phyloP scores from a whole-genome alignment of 1,284 basidiomycete genomes.

The Ganoderma sinense region DNA sequence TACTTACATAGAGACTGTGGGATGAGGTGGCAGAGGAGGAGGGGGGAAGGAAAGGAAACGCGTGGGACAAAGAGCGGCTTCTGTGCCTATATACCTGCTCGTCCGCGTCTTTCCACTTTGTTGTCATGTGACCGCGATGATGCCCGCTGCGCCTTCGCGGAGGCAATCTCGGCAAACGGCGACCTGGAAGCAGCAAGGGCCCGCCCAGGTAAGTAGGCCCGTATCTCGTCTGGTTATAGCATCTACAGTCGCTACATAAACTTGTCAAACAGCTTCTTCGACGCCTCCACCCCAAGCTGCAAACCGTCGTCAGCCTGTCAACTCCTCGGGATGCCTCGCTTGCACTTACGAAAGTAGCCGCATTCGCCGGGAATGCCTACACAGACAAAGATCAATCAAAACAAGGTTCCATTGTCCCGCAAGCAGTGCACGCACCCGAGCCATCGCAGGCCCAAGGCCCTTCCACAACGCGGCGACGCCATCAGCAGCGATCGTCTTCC shows the following conservation, averaged over 20 bases:
- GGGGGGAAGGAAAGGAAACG: constrained; percentile 11
- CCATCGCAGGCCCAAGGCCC: constrained; percentile 98
- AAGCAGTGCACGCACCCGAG: constrained; percentile 63
- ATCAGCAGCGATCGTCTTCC: constrained; percentile 93
- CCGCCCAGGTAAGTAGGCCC: background rate
- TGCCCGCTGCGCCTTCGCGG: constrained; percentile 7
- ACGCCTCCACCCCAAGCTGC: constrained; percentile 41
- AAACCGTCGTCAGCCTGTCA: constrained; percentile 1
- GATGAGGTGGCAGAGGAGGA: constrained; percentile 5
- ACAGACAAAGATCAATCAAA: background rate
- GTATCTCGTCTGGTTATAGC: background rate
- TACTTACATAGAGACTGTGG: constrained; percentile 23
- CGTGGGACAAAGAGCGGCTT: constrained; percentile 15
- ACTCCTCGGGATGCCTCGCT: constrained; percentile 48
- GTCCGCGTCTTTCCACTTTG: constrained; percentile 4
- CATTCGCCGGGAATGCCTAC: constrained; percentile 92
- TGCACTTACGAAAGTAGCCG: constrained; percentile 91
- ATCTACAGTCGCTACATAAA: constrained; percentile 27
- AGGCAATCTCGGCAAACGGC: constrained; percentile 4
- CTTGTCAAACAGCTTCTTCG: constrained; percentile 40
- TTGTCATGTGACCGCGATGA: constrained; percentile 24
- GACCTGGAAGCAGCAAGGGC: background rate
- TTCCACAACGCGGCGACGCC: constrained; percentile 94
- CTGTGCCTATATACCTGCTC: constrained; percentile 17
- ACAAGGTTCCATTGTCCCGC: background rate